Conservation (phyloP, 179 eudicot genomes). For the Actinidia arguta region DNA sequence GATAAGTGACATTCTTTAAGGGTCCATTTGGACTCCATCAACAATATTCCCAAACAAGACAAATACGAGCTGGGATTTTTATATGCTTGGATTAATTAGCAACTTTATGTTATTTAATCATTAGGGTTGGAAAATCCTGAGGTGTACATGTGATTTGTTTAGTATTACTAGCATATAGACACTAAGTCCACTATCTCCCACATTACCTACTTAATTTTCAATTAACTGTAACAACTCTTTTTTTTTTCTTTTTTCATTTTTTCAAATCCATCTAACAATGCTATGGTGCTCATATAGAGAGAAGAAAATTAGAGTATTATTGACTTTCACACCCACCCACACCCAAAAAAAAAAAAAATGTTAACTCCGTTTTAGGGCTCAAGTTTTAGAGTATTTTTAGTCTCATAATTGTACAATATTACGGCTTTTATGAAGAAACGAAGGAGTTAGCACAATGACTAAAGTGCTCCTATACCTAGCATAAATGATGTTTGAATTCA, state of each 20-base stretch:
- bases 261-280: neutral
- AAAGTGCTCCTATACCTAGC: too few relatives aligned
- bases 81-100: neutral
- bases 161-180: neutral
- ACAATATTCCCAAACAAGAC: neutral
- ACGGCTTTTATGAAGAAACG: too few relatives aligned
- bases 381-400: too few relatives aligned
- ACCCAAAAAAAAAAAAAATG: neutral
- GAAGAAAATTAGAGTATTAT: neutral
- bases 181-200: slow-evolving; percentile 12
- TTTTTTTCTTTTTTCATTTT: too few relatives aligned
- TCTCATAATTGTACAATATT: too few relatives aligned
- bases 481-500: too few relatives aligned
- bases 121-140: neutral
- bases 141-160: neutral
- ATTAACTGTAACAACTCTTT: slow-evolving; percentile 24
- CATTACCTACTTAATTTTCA: slow-evolving; percentile 23
- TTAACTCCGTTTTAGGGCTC: too few relatives aligned
- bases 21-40: neutral
- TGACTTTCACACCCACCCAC: too few relatives aligned
- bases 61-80: neutral
- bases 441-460: too few relatives aligned
- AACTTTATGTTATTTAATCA: neutral
- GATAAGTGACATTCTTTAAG: neutral
- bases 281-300: neutral